These are phyloP conservation scores for Herpetomonas samuelpessoai DNA, from an alignment of 208 protist genomes.

Conservation along the genomic window DNA sequence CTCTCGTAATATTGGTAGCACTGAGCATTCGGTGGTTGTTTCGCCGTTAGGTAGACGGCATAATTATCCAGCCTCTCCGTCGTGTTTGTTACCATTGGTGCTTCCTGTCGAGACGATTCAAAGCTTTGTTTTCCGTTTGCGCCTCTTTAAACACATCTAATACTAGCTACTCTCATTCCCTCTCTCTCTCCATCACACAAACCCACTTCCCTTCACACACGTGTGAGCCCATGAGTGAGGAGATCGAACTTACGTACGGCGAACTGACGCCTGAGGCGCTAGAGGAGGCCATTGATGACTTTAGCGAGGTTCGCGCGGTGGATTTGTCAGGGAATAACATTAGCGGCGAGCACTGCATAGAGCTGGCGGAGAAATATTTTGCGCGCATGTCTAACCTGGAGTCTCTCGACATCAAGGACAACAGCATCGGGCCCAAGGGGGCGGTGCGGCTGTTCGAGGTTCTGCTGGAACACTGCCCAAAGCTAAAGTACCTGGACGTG, in stretches of 20 bases:
- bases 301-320: slow-evolving; percentile 39
- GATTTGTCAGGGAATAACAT: slow-evolving; percentile 84
- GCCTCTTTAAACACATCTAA: no score
- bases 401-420: slow-evolving; percentile 81
- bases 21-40: no score
- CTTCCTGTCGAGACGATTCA: no score
- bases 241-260: slow-evolving; percentile 59
- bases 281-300: slow-evolving; percentile 32
- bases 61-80: no score
- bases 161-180: no score
- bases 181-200: no score
- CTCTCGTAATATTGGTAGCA: no score
- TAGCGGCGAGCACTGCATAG: slow-evolving; percentile 35
- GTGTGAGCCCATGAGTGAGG: slow-evolving; percentile 19
- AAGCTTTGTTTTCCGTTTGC: no score
- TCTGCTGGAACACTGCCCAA: slow-evolving; percentile 51
- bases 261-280: slow-evolving; percentile 55
- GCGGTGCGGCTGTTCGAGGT: slow-evolving; percentile 57
- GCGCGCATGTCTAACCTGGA: slow-evolving; percentile 53
- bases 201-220: no score
- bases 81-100: no score
- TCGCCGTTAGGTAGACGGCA: no score
- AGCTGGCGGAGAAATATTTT: slow-evolving; percentile 51
- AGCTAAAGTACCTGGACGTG: slow-evolving; percentile 70
- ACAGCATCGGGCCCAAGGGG: slow-evolving; percentile 67